Percentiles rank a stretch among this genome's conserved stretches.
phyloP scores from a whole-genome alignment of 2,329 filamentous ascomycete species.

The Zymoseptoria pseudotritici region DNA sequence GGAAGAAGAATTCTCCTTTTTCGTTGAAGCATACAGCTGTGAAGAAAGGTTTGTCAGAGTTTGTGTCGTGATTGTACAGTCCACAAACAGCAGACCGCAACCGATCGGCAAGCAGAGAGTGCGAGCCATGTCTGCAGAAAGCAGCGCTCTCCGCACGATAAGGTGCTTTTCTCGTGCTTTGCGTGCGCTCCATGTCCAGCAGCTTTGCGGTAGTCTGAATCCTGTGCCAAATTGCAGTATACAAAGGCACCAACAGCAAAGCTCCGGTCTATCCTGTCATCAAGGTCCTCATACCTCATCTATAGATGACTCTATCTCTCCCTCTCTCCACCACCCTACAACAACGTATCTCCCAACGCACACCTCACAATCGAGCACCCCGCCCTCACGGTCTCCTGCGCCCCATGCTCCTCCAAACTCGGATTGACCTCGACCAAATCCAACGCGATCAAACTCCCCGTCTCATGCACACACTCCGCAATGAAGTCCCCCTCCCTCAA shows the following conservation, averaged over 20 bases:
- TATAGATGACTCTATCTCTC: neutral
- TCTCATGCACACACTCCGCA: constrained; percentile 58
- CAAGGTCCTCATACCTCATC: neutral
- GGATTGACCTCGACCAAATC: constrained; percentile 51
- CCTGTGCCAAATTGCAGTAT: neutral
- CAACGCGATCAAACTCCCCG: constrained; percentile 50
- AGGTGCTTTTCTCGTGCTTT: too few species aligned
- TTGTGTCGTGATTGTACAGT: too few species aligned
- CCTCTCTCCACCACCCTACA: constrained; percentile 42
- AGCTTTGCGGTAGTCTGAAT: too few species aligned
- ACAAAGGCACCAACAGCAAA: neutral
- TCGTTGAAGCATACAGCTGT: too few species aligned
- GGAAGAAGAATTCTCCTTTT: neutral
- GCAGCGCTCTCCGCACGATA: too few species aligned
- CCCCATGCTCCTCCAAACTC: constrained; percentile 49
- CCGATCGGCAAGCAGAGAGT: too few species aligned
- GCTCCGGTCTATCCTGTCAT: neutral
- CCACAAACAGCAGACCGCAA: too few species aligned
- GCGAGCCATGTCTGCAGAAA: too few species aligned
- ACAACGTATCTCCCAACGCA: constrained; percentile 80
- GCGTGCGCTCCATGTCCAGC: too few species aligned
- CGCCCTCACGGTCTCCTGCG: constrained; percentile 78
- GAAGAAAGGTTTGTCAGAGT: too few species aligned
- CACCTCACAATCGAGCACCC: constrained; percentile 88
- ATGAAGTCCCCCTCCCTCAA: constrained; percentile 96